These are phyloP conservation scores for Saturnispora zaruensis DNA, from an alignment of 805 yeast species.

Conservation along the genomic window DNA sequence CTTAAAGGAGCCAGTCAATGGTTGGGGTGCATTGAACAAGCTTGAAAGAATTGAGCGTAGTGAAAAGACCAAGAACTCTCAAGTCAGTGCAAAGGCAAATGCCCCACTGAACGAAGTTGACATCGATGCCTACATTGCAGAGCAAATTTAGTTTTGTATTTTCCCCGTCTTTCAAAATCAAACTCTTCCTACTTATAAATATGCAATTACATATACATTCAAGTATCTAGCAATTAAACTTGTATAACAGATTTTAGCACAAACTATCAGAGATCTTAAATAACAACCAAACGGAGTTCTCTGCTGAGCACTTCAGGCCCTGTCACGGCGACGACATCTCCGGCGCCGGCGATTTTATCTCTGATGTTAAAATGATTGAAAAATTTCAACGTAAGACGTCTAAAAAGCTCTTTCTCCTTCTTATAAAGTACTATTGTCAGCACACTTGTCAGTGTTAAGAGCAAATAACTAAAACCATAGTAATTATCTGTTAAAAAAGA, in stretches of 20 bases:
- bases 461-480: background rate
- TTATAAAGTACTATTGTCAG: background rate
- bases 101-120: slow-evolving; percentile 65
- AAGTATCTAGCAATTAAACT: background rate
- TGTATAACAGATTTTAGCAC: background rate
- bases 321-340: background rate
- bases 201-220: background rate
- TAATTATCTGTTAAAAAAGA: slow-evolving; percentile 2
- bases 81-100: slow-evolving; percentile 50
- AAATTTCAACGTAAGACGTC: background rate
- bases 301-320: background rate
- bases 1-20: slow-evolving; percentile 60
- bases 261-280: background rate
- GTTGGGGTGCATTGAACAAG: slow-evolving; percentile 67
- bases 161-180: background rate
- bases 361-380: background rate
- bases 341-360: background rate
- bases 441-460: background rate
- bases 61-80: slow-evolving; percentile 39
- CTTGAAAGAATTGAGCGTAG: slow-evolving; percentile 53
- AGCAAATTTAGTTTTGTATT: slow-evolving; percentile 36
- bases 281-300: background rate
- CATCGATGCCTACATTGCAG: slow-evolving; percentile 58
- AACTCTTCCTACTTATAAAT: background rate
- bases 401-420: background rate